Evolutionary conservation across 1,284 basidiomycete genomes (phyloP), one percentile per base, ranked within the genome.

Genomic region (Rhodotorula sp.): DNA sequence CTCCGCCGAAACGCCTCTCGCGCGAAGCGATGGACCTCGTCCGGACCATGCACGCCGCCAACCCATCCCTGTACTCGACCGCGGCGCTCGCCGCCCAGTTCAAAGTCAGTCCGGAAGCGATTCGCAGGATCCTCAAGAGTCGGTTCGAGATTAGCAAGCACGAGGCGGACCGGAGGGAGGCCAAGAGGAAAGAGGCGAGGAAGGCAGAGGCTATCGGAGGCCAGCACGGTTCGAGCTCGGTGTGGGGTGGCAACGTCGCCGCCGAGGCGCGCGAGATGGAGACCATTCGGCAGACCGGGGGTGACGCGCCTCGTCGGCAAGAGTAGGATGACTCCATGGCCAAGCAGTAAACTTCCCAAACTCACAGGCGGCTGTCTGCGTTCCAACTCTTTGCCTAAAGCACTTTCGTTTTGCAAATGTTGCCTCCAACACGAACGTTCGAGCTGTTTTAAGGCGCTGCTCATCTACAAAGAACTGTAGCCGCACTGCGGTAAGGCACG

Each of bases 1-100:
- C 85, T 63, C 93, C 93, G 14, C 90, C 90, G 60, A 90, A 89
- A 78, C 93, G 92, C 80, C 82, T 97, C 66, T 93, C 91, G n/a
- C 87, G 91, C 70, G 90, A 92, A 72, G 92, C 92, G 46, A 97
- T 97, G 93, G 89, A 91, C 69, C 89, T 89, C 46, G 80, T 97
- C 72, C 88, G 91, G 51, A 84, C 87, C 63, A 83, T 97, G 73
- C 87, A 95, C 81, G 80, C 82, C 52, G 81, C 88, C 60, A 88
- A 96, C 80, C 89, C 90, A 6, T 84, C 84, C 62, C 85, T 83
- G 48, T 93, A 91, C 82, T 86, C 86, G 39, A 90, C 89, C 21
- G 85, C 88, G 26, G 82, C 89, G 0, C 87, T 97, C 23, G 88
- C 91, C 29, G 85, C 89, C 70, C 87, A 87, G 79, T 97, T 96